Base-by-base conservation (phyloP, 148 eudicot genomes). In the Rhododendron kiyosumense region DNA sequence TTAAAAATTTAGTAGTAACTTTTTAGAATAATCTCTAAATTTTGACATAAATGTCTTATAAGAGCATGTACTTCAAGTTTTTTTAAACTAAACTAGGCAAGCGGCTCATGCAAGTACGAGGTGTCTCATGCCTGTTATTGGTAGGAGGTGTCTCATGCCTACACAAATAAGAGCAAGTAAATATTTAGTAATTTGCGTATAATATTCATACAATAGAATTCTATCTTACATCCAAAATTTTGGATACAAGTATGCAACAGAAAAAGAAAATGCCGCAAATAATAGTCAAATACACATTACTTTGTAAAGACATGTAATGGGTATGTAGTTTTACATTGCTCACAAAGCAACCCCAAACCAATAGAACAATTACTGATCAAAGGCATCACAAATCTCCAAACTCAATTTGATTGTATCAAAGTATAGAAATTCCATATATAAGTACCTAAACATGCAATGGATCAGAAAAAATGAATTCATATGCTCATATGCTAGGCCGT, bases 401-500 rank as follows among this genome's bases (percentile, higher is more conserved):
- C 32, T 73, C 36, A 20, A 9, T 41, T 49, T 34, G 0, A 18
- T 74, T 20, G 30, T n/a, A 65, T 65, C 73, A 65, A 65, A 65
- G 26, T 26, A n/a, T 65, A n/a, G 71, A 8, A 8, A 65, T 65
- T n/a, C 52, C 36, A 4, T 49, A 61, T 43, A n/a, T 54, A 80
- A 75, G n/a, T n/a, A n/a, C n/a, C 99, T 94, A 94, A 69, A 92
- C 84, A 80, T 91, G 89, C 61, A 91, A 87, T 76, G 94, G 85
- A 63, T 95, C 98, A 15, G 98, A 88, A 85, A 97, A 97, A 81
- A 97, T 95, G 93, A 91, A 97, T 96, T 96, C 28, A 93, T 93
- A 90, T 95, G 98, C 82, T 96, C 98, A 85, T 93, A 96, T 1
- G 99, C 94, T 87, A 96, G 91, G 71, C 99, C 95, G 77, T 95